These are phyloP conservation scores for Chenopodium suecicum DNA, from an alignment of 148 eudicot genomes.

Conservation along the genomic window DNA sequence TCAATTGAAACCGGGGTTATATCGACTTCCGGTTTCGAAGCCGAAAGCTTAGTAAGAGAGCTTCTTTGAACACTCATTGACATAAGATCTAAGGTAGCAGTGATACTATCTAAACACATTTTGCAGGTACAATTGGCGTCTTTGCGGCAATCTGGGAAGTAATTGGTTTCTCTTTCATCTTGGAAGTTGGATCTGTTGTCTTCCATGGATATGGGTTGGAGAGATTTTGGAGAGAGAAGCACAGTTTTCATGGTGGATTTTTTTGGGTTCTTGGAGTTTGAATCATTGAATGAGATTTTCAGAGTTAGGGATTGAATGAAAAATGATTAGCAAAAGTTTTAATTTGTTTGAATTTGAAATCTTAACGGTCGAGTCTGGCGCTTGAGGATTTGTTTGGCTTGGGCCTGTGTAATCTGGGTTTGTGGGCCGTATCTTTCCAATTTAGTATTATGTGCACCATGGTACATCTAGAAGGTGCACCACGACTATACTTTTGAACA, in stretches of 20 bases:
- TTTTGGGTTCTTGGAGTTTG: background rate
- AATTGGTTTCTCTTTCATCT: slow-evolving; percentile 34
- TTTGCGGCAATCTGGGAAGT: slow-evolving; percentile 65
- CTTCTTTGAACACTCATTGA: slow-evolving; percentile 43
- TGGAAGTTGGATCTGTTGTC: background rate
- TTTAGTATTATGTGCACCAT: too few relatives aligned
- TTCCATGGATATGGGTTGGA: background rate
- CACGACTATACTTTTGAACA: too few relatives aligned
- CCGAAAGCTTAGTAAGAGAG: slow-evolving; percentile 41
- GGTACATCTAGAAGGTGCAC: too few relatives aligned
- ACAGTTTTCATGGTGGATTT: slow-evolving; percentile 22
- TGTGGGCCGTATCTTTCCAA: background rate
- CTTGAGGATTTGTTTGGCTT: background rate
- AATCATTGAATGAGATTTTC: background rate
- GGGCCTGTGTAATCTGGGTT: background rate
- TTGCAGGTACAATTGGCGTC: slow-evolving; percentile 69
- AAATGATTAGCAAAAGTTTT: background rate
- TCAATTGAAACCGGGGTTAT: slow-evolving; percentile 44
- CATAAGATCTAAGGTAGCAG: slow-evolving; percentile 70
- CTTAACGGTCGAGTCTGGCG: slow-evolving; percentile 8
- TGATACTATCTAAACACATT: slow-evolving; percentile 68
- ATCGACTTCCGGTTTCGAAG: slow-evolving; percentile 27
- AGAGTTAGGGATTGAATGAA: slow-evolving; percentile 13
- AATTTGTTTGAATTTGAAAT: slow-evolving; percentile 17
- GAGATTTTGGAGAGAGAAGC: slow-evolving; percentile 16